These are phyloP conservation scores for Ceriops decandra DNA, from an alignment of 345 rosid species.

Conservation along the genomic window DNA sequence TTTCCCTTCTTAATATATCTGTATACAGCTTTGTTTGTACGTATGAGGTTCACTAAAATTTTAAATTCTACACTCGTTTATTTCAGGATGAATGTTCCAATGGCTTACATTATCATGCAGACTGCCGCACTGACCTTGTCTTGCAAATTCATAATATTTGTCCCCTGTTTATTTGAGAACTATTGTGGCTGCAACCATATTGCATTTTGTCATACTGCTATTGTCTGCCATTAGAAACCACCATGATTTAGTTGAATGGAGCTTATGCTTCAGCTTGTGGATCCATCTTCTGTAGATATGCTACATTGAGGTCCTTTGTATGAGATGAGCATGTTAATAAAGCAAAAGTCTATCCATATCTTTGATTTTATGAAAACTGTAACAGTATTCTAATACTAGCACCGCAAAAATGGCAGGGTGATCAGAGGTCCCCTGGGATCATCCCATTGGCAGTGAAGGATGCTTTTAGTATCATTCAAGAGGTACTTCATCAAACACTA, in stretches of 20 bases:
- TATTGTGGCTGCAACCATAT: neutral
- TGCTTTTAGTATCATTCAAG: slow-evolving; percentile 95
- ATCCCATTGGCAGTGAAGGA: slow-evolving; percentile 97
- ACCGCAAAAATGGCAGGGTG: slow-evolving; percentile 66
- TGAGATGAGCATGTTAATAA: neutral
- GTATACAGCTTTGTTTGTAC: no score
- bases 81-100: no score
- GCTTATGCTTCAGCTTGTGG: neutral
- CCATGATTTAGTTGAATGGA: no score
- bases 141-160: neutral
- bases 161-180: neutral
- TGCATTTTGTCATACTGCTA: no score
- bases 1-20: neutral
- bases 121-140: neutral
- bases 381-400: slow-evolving; percentile 8
- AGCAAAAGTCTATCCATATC: slow-evolving; percentile 3
- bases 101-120: no score
- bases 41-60: no score
- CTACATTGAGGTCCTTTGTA: neutral
- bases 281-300: neutral
- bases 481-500: slow-evolving; percentile 48
- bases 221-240: no score
- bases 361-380: slow-evolving; percentile 7
- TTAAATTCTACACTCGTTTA: no score
- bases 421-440: slow-evolving; percentile 99